A percentile compares a stretch with the other conserved stretches of the same genome.
phyloP scores from a whole-genome alignment of 169 alveolate species.

The Blepharisma undulans region DNA sequence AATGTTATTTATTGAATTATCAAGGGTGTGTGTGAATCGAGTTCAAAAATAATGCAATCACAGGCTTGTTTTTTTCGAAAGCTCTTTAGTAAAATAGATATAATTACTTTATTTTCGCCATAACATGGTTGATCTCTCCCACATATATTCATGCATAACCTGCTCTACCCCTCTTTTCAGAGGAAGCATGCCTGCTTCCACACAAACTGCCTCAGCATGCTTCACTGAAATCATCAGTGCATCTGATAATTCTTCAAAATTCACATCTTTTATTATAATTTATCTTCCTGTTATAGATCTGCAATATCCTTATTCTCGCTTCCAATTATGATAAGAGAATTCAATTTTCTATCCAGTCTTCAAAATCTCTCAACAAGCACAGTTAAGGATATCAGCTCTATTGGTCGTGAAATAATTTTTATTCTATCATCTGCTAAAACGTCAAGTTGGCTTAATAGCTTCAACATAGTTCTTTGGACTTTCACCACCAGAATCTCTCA shows the following conservation, averaged over 20 bases:
- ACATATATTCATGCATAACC: conserved; percentile 98
- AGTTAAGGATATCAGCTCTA: conserved; percentile 98
- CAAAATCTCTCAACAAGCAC: conserved; percentile 98
- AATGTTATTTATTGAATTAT: too few species aligned
- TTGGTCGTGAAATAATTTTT: conserved; percentile 97
- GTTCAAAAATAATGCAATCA: too few species aligned
- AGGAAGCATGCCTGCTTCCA: conserved; percentile 99
- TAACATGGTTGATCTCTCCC: conserved; percentile 96
- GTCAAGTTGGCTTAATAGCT: conserved; percentile 95
- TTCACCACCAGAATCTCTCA: conserved; percentile 96
- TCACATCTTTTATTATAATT: conserved; percentile 94
- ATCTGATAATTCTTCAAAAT: conserved; percentile 96
- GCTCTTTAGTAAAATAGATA: conserved; percentile 95
- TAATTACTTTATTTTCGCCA: conserved; percentile 97
- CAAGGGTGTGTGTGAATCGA: too few species aligned
- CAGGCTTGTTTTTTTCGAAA: too few species aligned
- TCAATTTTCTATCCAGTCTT: conserved; percentile 99
- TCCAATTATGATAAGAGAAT: conserved; percentile 98
- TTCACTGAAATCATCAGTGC: conserved; percentile 96
- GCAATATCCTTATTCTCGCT: conserved; percentile 93
- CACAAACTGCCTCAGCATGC: conserved; percentile 98
- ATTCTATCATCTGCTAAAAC: conserved; percentile 92
- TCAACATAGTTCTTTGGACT: conserved; percentile 99
- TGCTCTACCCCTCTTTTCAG: conserved; percentile 96
- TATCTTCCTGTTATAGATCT: conserved; percentile 99